These are phyloP conservation scores for Ustilago hordei DNA, from an alignment of 1,284 basidiomycete species.

Conservation along the genomic window DNA sequence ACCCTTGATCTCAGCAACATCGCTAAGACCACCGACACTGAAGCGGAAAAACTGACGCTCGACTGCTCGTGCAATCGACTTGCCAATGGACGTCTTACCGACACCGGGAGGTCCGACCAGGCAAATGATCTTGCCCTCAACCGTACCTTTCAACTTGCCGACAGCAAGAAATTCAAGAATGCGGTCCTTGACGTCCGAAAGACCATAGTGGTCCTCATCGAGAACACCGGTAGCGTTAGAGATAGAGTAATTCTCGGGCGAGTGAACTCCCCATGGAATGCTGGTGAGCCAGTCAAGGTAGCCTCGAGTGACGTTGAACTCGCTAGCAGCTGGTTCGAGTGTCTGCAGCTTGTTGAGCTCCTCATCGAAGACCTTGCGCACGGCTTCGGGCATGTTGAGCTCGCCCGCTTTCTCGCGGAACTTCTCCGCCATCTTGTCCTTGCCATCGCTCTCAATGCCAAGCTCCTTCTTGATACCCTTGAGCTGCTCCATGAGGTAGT, in stretches of 20 bases:
- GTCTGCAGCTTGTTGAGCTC: conserved; percentile 91
- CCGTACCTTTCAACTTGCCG: conserved; percentile 92
- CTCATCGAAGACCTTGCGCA: conserved; percentile 95
- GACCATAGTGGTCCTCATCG: conserved; percentile 95
- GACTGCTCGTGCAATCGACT: conserved; percentile 89
- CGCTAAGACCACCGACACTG: conserved; percentile 94
- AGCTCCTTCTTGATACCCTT: conserved; percentile 99
- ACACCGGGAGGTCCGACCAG: conserved; percentile 97
- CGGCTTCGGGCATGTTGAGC: conserved; percentile 91
- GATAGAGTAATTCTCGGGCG: conserved; percentile 92
- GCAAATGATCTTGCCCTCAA: conserved; percentile 98
- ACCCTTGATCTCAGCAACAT: conserved; percentile 99
- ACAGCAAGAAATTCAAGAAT: conserved; percentile 98
- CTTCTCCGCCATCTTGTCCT: conserved; percentile 96
- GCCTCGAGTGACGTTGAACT: conserved; percentile 80
- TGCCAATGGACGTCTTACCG: conserved; percentile 87
- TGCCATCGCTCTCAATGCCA: conserved; percentile 95
- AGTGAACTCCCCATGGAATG: conserved; percentile 97
- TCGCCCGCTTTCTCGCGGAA: conserved; percentile 88
- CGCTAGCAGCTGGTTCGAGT: conserved; percentile 87
- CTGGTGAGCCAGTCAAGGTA: conserved; percentile 74
- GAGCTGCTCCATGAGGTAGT: conserved; percentile 97
- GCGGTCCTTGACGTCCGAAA: conserved; percentile 93
- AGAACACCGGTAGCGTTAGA: conserved; percentile 84
- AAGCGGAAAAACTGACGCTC: conserved; percentile 93